A percentile compares a stretch with the other conserved stretches of the same genome.
Evolutionary conservation across 2,329 filamentous ascomycete species (phyloP).

Genomic region (Penicillium sp.): DNA sequence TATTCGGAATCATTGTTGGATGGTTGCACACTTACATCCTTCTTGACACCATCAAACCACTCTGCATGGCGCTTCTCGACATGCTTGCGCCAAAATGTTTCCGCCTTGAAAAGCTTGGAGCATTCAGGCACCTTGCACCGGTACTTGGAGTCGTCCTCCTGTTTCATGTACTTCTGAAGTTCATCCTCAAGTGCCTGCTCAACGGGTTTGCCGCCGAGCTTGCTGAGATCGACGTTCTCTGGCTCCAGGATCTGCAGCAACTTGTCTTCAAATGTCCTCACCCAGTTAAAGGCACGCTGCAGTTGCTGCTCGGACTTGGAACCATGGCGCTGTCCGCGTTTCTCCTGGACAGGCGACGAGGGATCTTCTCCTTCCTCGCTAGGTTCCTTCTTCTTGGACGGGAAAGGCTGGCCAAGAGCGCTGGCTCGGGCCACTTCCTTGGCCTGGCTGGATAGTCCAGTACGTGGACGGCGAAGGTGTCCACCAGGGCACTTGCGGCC

Average conservation of each 20-base stretch:
- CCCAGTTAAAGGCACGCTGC: slow-evolving; percentile 94
- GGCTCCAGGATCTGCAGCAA: slow-evolving; percentile 86
- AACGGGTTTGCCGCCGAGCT: slow-evolving; percentile 76
- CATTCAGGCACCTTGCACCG: slow-evolving; percentile 94
- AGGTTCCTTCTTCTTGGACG: slow-evolving; percentile 65
- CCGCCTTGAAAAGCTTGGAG: slow-evolving; percentile 92
- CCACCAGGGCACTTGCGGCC: slow-evolving; percentile 92
- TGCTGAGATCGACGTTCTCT: slow-evolving; percentile 74
- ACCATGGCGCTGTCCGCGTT: slow-evolving; percentile 60
- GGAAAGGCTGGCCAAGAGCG: slow-evolving; percentile 72
- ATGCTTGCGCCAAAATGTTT: slow-evolving; percentile 96
- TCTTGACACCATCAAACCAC: slow-evolving; percentile 70
- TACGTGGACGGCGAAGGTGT: slow-evolving; percentile 84
- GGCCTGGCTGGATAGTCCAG: slow-evolving; percentile 71
- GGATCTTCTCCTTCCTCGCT: slow-evolving; percentile 56
- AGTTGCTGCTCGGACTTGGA: slow-evolving; percentile 83
- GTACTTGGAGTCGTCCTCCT: slow-evolving; percentile 95
- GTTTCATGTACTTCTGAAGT: slow-evolving; percentile 77
- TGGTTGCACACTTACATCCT: slow-evolving; percentile 59
- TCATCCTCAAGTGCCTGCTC: slow-evolving; percentile 85
- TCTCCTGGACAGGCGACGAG: slow-evolving; percentile 59
- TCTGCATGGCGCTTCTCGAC: slow-evolving; percentile 90
- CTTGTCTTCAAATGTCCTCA: slow-evolving; percentile 97
- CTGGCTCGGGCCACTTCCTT: slow-evolving; percentile 80
- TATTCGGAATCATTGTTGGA: neutral